Evolutionary conservation across 2,329 filamentous ascomycete genomes (phyloP), one percentile per base, ranked within the genome.

Genomic region (Aspergillus japonicus): DNA sequence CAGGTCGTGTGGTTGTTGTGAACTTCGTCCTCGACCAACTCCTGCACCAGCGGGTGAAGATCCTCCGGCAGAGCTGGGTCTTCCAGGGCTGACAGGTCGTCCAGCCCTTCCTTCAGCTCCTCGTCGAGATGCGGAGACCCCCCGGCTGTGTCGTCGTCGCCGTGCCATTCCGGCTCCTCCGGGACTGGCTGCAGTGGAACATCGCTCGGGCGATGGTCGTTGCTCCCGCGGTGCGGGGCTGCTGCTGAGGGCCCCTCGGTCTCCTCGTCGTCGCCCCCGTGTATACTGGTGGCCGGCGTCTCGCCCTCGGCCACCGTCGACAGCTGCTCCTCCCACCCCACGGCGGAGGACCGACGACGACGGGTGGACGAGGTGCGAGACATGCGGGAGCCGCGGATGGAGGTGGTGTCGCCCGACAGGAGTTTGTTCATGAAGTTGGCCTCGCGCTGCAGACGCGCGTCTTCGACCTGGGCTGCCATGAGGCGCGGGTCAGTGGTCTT

Each of bases 1-100:
- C 83, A 79, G 64, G 77, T 66, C 24, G 80, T 78, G 58, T 78
- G 76, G 56, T 77, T 74, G 65, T 83, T 83, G 55, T 82, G 78
- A 29, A 83, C 74, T 63, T 82, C 80, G 19, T 82, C 77, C 62
- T 80, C 78, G 39, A 78, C 69, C 1, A 75, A 64, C 14, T 77
- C 71, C 55, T 79, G 76, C 1, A 79, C 71, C 47, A 81, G 69
- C 2, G 79, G 76, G 24, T 78, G 76, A 47, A 81, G 67, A n/a
- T 81, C 75, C 5, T 81, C 76, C 10, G 75, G 74, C 8, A 75
- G 68, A 0, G 73, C 68, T 0, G 68, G 39, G 6, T 44, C 67
- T 33, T 80, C 71, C 16, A 75, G 69, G 7, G 71, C 51, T 4
- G 58, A 61, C 2, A 67, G 64, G 16, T 69, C 44, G 19, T 66